Percentiles rank a stretch among this genome's conserved stretches.
phyloP scores from a whole-genome alignment of 345 rosid species.

The Dimocarpus longan region DNA sequence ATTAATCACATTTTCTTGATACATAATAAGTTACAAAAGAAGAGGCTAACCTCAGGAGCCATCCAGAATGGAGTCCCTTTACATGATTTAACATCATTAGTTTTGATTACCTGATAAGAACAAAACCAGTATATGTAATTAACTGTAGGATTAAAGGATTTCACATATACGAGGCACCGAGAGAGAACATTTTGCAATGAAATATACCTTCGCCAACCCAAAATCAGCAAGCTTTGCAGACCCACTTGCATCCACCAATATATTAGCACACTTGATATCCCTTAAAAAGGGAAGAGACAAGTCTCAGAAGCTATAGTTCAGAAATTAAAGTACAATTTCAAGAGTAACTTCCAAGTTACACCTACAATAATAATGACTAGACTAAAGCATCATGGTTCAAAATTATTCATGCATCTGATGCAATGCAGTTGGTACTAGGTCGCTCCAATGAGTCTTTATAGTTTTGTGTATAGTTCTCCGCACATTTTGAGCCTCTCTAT shows the following conservation, averaged over 20 bases:
- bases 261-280: constrained; percentile 93
- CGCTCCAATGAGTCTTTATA: neutral
- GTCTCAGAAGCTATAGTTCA: neutral
- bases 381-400: neutral
- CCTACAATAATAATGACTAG: neutral
- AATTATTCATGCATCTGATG: neutral
- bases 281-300: constrained; percentile 38
- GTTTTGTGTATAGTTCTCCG: neutral
- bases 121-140: constrained; percentile 6
- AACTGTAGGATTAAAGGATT: neutral
- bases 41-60: constrained; percentile 90
- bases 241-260: constrained; percentile 79
- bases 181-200: neutral
- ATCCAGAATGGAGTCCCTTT: constrained; percentile 93
- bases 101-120: constrained; percentile 62
- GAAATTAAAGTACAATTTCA: neutral
- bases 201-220: constrained; percentile 88
- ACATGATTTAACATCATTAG: constrained; percentile 77
- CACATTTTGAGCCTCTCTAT: neutral
- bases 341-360: neutral
- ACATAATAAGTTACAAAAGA: constrained; percentile 16
- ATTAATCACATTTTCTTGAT: neutral
- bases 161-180: neutral
- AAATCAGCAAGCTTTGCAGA: constrained; percentile 93
- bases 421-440: neutral